Conservation (phyloP, 2,329 filamentous ascomycete species). For the Fusarium mundagurra region DNA sequence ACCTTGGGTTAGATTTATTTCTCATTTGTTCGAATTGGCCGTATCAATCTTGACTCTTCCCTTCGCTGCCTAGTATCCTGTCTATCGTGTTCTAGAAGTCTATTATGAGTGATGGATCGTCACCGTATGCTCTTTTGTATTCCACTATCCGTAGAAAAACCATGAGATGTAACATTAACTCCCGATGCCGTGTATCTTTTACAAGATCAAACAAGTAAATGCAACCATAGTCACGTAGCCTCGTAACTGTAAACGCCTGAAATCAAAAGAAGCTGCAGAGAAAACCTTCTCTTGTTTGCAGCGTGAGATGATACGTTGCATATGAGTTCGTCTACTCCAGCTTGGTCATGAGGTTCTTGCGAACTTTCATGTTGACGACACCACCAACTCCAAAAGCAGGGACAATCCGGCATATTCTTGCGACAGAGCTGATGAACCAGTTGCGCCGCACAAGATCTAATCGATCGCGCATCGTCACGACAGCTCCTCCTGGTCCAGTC, state of each 20-base stretch:
- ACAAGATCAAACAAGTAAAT: conserved; percentile 6
- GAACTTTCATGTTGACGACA: conserved; percentile 81
- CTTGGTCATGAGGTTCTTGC: conserved; percentile 72
- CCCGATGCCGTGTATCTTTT: conserved; percentile 6
- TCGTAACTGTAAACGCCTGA: conserved; percentile 17
- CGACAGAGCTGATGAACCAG: conserved; percentile 77
- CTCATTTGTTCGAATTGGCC: background rate
- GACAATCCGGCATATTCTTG: conserved; percentile 84
- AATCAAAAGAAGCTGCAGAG: background rate
- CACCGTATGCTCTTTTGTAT: conserved; percentile 19
- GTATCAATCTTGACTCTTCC: background rate
- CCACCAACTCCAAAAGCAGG: conserved; percentile 91
- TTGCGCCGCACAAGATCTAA: conserved; percentile 74
- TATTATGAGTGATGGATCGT: conserved; percentile 14
- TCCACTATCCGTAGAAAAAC: conserved; percentile 3
- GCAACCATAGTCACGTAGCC: conserved; percentile 8
- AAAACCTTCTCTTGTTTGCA: background rate
- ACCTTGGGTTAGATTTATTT: background rate
- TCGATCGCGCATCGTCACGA: conserved; percentile 65
- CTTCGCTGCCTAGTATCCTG: background rate
- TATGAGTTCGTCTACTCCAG: conserved; percentile 51
- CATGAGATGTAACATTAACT: conserved; percentile 7
- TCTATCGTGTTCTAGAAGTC: conserved; percentile 27
- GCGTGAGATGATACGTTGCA: background rate
- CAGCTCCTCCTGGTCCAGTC: conserved; percentile 38